Evolutionary conservation across 352 stramenopile species (phyloP).

Genomic region (Phytophthora aleatoria): DNA sequence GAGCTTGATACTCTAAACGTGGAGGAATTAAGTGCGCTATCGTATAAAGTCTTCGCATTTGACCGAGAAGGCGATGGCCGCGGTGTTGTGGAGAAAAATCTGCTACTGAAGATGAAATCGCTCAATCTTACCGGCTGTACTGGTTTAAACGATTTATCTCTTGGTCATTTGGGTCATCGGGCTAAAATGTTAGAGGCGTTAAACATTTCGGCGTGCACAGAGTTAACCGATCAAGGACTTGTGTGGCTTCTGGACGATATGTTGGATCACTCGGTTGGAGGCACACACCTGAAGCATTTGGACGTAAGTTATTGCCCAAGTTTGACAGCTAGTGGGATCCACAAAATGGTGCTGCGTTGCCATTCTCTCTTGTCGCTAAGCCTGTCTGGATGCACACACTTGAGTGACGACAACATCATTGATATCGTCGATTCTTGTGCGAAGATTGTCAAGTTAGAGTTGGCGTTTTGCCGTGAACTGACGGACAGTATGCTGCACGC

Average conservation of each 20-base stretch:
- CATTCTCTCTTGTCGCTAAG: slow-evolving; percentile 73
- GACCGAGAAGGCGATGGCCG: slow-evolving; percentile 85
- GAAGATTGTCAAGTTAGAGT: slow-evolving; percentile 68
- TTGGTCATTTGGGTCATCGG: slow-evolving; percentile 73
- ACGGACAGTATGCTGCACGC: slow-evolving; percentile 70
- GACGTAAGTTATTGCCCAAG: slow-evolving; percentile 85
- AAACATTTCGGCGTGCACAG: slow-evolving; percentile 57
- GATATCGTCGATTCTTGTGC: slow-evolving; percentile 72
- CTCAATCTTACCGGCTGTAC: slow-evolving; percentile 77
- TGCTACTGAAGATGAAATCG: slow-evolving; percentile 61
- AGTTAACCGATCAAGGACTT: slow-evolving; percentile 73
- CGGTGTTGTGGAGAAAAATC: slow-evolving; percentile 75
- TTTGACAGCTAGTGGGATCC: slow-evolving; percentile 60
- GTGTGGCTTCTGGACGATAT: slow-evolving; percentile 67
- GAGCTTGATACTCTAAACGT: slow-evolving; percentile 80
- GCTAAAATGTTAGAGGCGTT: slow-evolving; percentile 56
- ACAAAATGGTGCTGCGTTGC: slow-evolving; percentile 60
- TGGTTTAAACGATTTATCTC: slow-evolving; percentile 68
- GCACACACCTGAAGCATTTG: slow-evolving; percentile 52
- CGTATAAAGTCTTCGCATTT: slow-evolving; percentile 84
- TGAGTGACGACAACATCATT: slow-evolving; percentile 73
- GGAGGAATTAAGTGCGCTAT: slow-evolving; percentile 77
- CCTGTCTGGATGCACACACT: slow-evolving; percentile 78
- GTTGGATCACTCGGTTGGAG: slow-evolving; percentile 56
- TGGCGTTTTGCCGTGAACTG: slow-evolving; percentile 87